Evolutionary conservation across 441 rosid genomes (phyloP).

Genomic region (Populus hybrid): DNA sequence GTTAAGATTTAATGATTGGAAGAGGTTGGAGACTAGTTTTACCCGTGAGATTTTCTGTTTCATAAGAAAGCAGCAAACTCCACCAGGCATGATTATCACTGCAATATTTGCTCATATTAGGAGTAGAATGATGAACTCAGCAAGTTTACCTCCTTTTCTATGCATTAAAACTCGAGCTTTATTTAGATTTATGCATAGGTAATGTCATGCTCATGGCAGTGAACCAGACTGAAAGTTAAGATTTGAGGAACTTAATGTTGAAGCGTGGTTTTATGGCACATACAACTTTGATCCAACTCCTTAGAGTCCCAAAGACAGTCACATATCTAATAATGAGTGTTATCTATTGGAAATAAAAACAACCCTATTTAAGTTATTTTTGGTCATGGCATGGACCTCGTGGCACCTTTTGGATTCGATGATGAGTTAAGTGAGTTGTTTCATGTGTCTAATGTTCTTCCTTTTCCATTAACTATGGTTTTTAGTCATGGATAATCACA

Average conservation of each 20-base stretch:
- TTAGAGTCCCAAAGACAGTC: neutral
- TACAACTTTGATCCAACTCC: neutral
- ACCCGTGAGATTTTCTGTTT: neutral
- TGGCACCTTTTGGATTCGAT: neutral
- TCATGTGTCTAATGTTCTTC: neutral
- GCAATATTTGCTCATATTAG: neutral
- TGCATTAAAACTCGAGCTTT: neutral
- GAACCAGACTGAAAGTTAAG: neutral
- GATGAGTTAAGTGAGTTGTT: neutral
- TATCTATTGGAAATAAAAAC: neutral
- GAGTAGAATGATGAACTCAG: neutral
- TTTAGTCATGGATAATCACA: neutral
- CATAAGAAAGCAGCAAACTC: neutral
- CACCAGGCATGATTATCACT: neutral
- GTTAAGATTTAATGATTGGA: neutral
- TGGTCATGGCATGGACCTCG: neutral
- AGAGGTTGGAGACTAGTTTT: neutral
- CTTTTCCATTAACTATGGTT: neutral
- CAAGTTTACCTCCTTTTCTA: neutral
- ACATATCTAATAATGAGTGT: neutral
- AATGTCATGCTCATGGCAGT: neutral
- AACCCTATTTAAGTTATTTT: neutral
- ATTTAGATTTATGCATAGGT: neutral
- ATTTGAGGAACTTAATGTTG: neutral
- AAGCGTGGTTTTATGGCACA: neutral